A percentile compares a stretch with the other conserved stretches of the same genome.
Conservation (phyloP, 2,329 filamentous ascomycete genomes). For the Pseudocercospora fuligena region DNA sequence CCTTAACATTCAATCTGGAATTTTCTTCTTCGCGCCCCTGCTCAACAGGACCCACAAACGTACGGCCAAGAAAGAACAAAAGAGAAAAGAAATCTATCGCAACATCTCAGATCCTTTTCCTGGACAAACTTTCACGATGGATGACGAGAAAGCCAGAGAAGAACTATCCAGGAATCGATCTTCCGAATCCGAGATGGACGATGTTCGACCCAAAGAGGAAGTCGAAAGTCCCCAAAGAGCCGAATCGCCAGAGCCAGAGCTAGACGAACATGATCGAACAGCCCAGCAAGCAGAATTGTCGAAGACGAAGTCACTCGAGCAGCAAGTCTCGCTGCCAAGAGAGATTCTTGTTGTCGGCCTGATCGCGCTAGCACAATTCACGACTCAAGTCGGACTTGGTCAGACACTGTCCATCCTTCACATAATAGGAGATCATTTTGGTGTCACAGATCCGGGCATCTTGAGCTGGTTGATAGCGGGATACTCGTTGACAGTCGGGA, state of each 20-base stretch:
- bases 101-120: background rate
- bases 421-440: conserved; percentile 50
- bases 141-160: conserved; percentile 5
- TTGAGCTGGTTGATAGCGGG: conserved; percentile 51
- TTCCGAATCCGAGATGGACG: background rate
- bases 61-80: background rate
- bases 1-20: background rate
- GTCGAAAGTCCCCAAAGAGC: conserved; percentile 23
- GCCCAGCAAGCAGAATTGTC: conserved; percentile 14
- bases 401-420: conserved; percentile 40
- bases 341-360: conserved; percentile 38
- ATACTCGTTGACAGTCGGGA: conserved; percentile 51
- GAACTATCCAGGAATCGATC: background rate
- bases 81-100: background rate
- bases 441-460: conserved; percentile 47
- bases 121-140: conserved; percentile 8
- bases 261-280: conserved; percentile 14
- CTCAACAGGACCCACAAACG: background rate
- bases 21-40: background rate
- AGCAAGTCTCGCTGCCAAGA: conserved; percentile 36
- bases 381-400: conserved; percentile 36
- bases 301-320: conserved; percentile 32
- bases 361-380: conserved; percentile 39
- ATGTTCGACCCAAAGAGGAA: conserved; percentile 19
- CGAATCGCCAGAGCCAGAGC: conserved; percentile 19